Conservation (phyloP, 2,329 filamentous ascomycete genomes). For the Nannizziopsis barbatae region DNA sequence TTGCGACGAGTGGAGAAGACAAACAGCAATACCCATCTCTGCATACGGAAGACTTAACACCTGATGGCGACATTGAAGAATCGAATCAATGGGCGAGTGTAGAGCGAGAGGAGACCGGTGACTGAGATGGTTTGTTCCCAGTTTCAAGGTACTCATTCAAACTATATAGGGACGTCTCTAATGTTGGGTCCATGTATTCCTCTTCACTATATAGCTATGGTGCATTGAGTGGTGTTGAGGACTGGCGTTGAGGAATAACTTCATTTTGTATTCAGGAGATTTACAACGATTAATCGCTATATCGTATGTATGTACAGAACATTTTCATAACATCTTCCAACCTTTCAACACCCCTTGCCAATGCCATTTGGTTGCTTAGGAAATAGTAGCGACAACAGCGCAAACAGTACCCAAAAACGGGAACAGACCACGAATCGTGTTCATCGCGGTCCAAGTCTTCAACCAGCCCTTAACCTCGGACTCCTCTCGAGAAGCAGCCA, state of each 20-base stretch:
- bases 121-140: neutral
- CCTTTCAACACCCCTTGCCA: neutral
- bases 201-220: too few species aligned
- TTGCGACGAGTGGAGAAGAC: slow-evolving; percentile 19
- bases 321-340: neutral
- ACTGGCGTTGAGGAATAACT: too few species aligned
- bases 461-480: slow-evolving; percentile 14
- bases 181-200: too few species aligned
- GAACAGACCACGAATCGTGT: slow-evolving; percentile 12
- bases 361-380: neutral
- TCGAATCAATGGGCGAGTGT: slow-evolving; percentile 31
- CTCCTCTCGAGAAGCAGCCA: slow-evolving; percentile 14
- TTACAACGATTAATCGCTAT: too few species aligned
- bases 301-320: too few species aligned
- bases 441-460: slow-evolving; percentile 14
- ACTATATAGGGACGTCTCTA: too few species aligned
- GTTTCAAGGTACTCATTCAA: too few species aligned
- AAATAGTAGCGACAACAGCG: slow-evolving; percentile 11
- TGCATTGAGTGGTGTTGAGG: too few species aligned
- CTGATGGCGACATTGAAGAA: slow-evolving; percentile 27
- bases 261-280: too few species aligned
- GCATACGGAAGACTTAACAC: slow-evolving; percentile 17
- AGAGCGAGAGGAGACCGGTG: slow-evolving; percentile 23
- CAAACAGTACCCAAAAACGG: slow-evolving; percentile 13
- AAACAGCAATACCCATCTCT: slow-evolving; percentile 13